Evolutionary conservation across 192 early-diverging fungal genomes (phyloP).

Genomic region (Umbelopsis vinacea): DNA sequence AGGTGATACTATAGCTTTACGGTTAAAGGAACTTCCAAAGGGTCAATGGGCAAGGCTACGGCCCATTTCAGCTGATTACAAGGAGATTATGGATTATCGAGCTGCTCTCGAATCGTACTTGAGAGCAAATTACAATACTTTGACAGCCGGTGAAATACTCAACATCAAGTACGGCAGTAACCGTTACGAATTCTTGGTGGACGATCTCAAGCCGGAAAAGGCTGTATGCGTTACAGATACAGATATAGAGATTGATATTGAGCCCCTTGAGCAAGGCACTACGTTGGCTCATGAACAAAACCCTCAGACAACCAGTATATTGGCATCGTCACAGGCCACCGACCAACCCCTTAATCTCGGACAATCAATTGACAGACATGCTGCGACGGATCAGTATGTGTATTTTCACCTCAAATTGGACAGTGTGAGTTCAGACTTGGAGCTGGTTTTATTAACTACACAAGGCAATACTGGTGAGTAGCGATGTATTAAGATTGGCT

Average conservation of each 20-base stretch:
- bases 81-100: conserved; percentile 61
- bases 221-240: conserved; percentile 78
- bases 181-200: conserved; percentile 60
- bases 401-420: background rate
- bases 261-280: conserved; percentile 41
- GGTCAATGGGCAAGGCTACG: conserved; percentile 68
- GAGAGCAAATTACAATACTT: conserved; percentile 65
- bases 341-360: background rate
- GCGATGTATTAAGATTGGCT: background rate
- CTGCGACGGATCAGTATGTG: background rate
- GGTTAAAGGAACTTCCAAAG: conserved; percentile 64
- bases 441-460: background rate
- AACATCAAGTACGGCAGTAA: conserved; percentile 55
- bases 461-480: background rate
- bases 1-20: conserved; percentile 55
- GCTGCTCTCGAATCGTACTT: conserved; percentile 71
- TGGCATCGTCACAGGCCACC: background rate
- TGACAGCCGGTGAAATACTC: conserved; percentile 69
- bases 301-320: background rate
- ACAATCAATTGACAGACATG: background rate
- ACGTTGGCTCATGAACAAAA: background rate
- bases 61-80: conserved; percentile 56
- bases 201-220: conserved; percentile 65
- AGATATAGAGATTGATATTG: conserved; percentile 82
- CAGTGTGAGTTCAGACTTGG: background rate